These are phyloP conservation scores for Saccharomycopsis fodiens DNA, from an alignment of 805 yeast genomes.

Conservation along the genomic window DNA sequence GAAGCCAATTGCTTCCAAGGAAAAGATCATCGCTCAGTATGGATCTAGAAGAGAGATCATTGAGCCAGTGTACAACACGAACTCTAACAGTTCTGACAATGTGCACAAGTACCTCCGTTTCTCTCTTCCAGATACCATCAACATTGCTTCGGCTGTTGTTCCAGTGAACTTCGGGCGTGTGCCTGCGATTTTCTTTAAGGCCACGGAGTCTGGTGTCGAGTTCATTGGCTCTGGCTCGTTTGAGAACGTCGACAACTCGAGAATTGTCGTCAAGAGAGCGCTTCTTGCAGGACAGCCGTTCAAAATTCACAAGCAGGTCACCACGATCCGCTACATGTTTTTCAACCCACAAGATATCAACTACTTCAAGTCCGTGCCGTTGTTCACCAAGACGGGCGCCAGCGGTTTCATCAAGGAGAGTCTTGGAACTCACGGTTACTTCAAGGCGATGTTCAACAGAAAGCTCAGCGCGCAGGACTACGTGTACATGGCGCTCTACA, in stretches of 20 bases:
- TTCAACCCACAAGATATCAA: constrained; percentile 84
- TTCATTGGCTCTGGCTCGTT: constrained; percentile 88
- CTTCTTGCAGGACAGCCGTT: constrained; percentile 91
- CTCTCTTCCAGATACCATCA: constrained; percentile 65
- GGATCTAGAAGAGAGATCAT: constrained; percentile 86
- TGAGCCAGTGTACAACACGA: constrained; percentile 76
- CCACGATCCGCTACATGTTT: constrained; percentile 95
- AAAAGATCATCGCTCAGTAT: constrained; percentile 75
- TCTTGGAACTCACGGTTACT: constrained; percentile 97
- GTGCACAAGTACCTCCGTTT: constrained; percentile 83
- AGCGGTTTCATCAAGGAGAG: constrained; percentile 91
- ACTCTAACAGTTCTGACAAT: constrained; percentile 57
- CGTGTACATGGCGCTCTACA: constrained; percentile 88
- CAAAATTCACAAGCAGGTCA: constrained; percentile 86
- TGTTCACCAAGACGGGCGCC: constrained; percentile 89
- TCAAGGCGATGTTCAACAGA: constrained; percentile 91
- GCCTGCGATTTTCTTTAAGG: constrained; percentile 77
- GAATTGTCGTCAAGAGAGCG: constrained; percentile 81
- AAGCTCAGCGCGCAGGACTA: constrained; percentile 87
- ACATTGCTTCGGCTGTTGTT: constrained; percentile 80
- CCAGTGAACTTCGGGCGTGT: constrained; percentile 80
- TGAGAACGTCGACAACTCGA: constrained; percentile 74
- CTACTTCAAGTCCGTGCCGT: constrained; percentile 85
- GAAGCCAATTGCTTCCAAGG: constrained; percentile 78
- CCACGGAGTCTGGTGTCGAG: constrained; percentile 39